These are phyloP conservation scores for Dissophora globulifera DNA, from an alignment of 192 early-diverging fungal species.

Conservation along the genomic window DNA sequence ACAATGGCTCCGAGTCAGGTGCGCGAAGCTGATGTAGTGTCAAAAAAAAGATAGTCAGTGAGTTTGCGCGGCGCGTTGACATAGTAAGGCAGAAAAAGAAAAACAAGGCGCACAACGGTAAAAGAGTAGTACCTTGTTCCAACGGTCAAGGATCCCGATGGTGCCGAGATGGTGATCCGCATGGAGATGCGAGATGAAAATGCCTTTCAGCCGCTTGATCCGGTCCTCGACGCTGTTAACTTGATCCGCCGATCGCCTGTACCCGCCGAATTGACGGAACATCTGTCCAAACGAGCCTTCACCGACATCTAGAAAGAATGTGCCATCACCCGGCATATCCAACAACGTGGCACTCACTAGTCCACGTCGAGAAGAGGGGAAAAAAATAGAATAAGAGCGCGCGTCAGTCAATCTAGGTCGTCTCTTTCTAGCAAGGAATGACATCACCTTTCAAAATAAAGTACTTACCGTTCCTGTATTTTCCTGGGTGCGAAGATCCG, in stretches of 20 bases:
- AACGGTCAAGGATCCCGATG: constrained; percentile 74
- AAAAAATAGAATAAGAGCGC: background rate
- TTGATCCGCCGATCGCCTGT: constrained; percentile 15
- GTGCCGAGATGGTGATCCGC: constrained; percentile 97
- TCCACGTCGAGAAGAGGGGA: no score
- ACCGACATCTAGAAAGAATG: constrained; percentile 88
- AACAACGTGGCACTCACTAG: constrained; percentile 89
- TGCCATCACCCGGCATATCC: constrained; percentile 67
- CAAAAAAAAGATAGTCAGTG: background rate
- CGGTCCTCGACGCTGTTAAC: constrained; percentile 62
- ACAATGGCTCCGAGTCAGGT: constrained; percentile 34
- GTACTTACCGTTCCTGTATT: constrained; percentile 86
- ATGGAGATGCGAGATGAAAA: constrained; percentile 97
- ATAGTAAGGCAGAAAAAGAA: background rate
- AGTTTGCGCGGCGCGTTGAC: background rate
- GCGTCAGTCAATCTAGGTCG: no score
- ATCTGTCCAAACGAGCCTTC: constrained; percentile 91
- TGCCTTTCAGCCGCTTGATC: constrained; percentile 66
- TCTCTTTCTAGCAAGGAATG: no score
- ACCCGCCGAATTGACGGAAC: constrained; percentile 68
- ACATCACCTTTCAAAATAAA: background rate
- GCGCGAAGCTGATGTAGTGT: constrained; percentile 3
- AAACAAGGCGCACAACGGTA: background rate
- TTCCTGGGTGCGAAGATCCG: constrained; percentile 87
- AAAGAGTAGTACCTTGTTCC: constrained; percentile 79